Conservation (phyloP, 129 eudicot species). For the Erigeron canadensis region DNA sequence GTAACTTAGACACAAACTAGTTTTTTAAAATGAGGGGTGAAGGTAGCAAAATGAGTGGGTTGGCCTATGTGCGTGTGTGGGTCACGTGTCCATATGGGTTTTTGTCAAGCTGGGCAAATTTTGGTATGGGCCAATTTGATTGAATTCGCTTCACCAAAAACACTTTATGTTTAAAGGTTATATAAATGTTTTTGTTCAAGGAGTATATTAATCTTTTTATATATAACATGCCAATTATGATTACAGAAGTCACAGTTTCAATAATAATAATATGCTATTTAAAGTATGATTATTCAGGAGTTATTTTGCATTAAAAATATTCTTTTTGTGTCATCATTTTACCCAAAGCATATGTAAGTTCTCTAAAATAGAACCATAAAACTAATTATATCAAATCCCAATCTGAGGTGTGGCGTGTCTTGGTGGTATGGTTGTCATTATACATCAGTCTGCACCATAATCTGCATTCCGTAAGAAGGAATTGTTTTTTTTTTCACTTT, state of each 20-base stretch:
- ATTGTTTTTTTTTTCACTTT: background rate
- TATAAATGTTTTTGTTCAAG: background rate
- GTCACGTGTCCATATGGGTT: background rate
- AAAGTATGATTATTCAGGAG: background rate
- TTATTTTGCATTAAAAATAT: background rate
- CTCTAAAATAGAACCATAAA: background rate
- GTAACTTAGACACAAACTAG: slow-evolving; percentile 1
- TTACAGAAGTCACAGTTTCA: background rate
- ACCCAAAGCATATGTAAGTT: background rate
- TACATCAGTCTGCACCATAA: slow-evolving; percentile 7
- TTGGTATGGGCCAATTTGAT: background rate
- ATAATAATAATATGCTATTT: background rate
- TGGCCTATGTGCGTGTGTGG: background rate
- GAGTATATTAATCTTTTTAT: background rate
- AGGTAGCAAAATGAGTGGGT: background rate
- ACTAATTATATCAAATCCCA: background rate
- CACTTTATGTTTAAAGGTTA: background rate
- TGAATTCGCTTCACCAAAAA: background rate
- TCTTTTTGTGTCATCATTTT: background rate
- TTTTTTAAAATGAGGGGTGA: background rate
- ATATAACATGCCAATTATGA: background rate
- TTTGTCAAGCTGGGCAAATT: background rate
- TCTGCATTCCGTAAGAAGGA: slow-evolving; percentile 1
- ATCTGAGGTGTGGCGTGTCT: slow-evolving; percentile 6
- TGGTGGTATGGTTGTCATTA: slow-evolving; percentile 10